A percentile compares a stretch with the other conserved stretches of the same genome.
phyloP scores from a whole-genome alignment of 2,329 filamentous ascomycete genomes.

The Colletotrichum paranaense region DNA sequence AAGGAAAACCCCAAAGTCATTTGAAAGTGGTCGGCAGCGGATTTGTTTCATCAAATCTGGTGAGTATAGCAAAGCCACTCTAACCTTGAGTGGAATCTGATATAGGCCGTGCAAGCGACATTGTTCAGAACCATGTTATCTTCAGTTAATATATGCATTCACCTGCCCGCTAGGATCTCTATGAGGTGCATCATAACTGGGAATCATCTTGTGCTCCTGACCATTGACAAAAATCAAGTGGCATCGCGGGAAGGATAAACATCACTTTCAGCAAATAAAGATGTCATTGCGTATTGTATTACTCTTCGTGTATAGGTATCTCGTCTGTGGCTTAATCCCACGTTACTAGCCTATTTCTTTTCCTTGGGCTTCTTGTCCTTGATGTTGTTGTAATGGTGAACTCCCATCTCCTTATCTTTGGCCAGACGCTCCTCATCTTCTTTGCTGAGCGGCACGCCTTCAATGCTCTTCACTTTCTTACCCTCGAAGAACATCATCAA shows the following conservation, averaged over 20 bases:
- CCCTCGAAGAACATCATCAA: conserved; percentile 78
- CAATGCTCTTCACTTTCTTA: conserved; percentile 76
- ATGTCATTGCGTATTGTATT: neutral
- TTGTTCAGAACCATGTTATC: neutral
- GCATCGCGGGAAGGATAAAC: neutral
- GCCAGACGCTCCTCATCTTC: conserved; percentile 63
- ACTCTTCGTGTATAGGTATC: neutral
- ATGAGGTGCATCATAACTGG: neutral
- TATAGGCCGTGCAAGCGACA: neutral
- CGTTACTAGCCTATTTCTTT: conserved; percentile 45
- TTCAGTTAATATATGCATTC: neutral
- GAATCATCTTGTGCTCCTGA: neutral
- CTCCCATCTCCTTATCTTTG: conserved; percentile 64
- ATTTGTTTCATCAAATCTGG: too few species aligned
- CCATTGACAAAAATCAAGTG: neutral
- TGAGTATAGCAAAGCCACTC: too few species aligned
- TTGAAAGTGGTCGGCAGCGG: too few species aligned
- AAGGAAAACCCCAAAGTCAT: too few species aligned
- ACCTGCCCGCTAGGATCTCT: neutral
- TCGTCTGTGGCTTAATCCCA: neutral
- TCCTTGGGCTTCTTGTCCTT: conserved; percentile 62
- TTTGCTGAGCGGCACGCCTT: conserved; percentile 74
- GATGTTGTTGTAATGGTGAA: conserved; percentile 69
- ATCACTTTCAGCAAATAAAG: neutral
- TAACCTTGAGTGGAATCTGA: too few species aligned